Evolutionary conservation across 257 asterid species (phyloP).

Genomic region (Coffea canephora): DNA sequence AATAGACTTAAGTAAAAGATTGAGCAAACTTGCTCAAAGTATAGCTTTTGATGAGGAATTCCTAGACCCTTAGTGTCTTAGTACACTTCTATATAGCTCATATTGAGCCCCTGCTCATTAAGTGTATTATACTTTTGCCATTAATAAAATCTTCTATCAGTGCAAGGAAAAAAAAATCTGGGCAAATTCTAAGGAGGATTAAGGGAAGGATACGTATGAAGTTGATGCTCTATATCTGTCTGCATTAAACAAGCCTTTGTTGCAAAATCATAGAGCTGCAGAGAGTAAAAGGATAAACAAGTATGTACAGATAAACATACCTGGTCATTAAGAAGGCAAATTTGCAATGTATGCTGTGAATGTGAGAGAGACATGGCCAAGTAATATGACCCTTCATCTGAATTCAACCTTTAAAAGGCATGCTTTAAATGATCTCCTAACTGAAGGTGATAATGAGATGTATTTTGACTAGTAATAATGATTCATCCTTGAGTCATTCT

Average conservation of each 20-base stretch:
- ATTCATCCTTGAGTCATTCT: background rate
- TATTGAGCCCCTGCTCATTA: no score
- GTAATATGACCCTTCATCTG: background rate
- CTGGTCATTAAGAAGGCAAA: background rate
- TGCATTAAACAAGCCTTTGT: background rate
- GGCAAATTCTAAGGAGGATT: slow-evolving; percentile 14
- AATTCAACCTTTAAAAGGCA: background rate
- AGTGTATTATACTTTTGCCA: no score
- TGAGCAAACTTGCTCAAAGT: no score
- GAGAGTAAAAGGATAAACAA: background rate
- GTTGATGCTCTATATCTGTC: background rate
- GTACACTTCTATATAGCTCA: no score
- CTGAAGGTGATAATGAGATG: background rate
- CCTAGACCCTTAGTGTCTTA: no score
- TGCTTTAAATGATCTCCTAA: background rate
- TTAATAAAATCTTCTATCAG: no score
- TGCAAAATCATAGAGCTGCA: background rate
- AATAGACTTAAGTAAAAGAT: no score
- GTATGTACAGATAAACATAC: background rate
- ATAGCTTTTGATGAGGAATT: no score
- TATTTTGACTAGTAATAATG: background rate
- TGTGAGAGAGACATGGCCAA: background rate
- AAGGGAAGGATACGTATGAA: background rate
- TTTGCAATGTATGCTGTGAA: background rate
- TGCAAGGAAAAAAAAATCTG: no score